phyloP scores from a whole-genome alignment of 2,329 filamentous ascomycete species.

The Sphaerulina musiva region DNA sequence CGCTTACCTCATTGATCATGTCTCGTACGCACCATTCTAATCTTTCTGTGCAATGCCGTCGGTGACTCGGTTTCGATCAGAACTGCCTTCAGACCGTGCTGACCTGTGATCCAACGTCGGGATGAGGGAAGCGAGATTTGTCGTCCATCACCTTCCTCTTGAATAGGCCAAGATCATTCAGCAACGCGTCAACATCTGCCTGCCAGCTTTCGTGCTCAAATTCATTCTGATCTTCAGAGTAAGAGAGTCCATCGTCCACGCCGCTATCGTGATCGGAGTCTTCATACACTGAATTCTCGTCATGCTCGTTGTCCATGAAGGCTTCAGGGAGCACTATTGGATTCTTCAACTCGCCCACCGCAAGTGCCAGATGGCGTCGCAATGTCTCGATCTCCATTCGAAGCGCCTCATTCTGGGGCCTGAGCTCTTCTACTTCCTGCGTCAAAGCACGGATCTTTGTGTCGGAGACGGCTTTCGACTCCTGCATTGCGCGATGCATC shows the following conservation, averaged over 20 bases:
- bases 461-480: constrained; percentile 80
- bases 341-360: constrained; percentile 79
- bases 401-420: constrained; percentile 53
- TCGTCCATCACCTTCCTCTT: constrained; percentile 83
- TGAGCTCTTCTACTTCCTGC: constrained; percentile 43
- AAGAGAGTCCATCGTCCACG: constrained; percentile 42
- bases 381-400: constrained; percentile 72
- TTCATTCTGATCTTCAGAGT: constrained; percentile 42
- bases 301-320: constrained; percentile 30
- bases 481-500: constrained; percentile 95
- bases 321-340: constrained; percentile 62
- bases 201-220: constrained; percentile 50
- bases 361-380: constrained; percentile 78
- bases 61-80: not conserved
- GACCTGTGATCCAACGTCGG: not conserved
- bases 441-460: constrained; percentile 84
- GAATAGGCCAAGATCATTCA: constrained; percentile 74
- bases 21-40: not conserved
- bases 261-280: constrained; percentile 53
- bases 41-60: not conserved
- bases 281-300: constrained; percentile 42
- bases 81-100: not conserved
- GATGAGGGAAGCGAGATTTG: constrained; percentile 52
- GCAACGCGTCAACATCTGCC: constrained; percentile 74
- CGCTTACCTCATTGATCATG: constrained; percentile 6